A percentile compares a stretch with the other conserved stretches of the same genome.
Evolutionary conservation across 2,329 filamentous ascomycete genomes (phyloP).

Genomic region (Pleoardoris graminearum): DNA sequence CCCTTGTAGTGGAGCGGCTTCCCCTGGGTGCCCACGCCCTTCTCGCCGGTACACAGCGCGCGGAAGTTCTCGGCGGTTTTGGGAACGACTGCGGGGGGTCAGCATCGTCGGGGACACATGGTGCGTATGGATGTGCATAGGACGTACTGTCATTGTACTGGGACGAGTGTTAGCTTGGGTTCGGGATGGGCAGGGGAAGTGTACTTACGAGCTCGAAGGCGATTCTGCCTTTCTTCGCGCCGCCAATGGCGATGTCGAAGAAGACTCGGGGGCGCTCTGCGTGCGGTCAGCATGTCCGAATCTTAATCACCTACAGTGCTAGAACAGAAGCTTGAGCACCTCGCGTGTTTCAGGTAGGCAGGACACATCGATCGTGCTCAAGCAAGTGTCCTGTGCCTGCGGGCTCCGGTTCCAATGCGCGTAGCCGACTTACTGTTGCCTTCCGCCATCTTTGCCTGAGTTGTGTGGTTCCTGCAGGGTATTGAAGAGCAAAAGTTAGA

Average conservation of each 20-base stretch:
- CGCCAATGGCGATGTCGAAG: conserved; percentile 88
- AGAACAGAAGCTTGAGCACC: background rate
- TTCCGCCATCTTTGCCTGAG: conserved; percentile 2
- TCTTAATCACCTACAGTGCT: background rate
- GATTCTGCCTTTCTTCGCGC: conserved; percentile 73
- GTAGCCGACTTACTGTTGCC: background rate
- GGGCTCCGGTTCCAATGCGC: background rate
- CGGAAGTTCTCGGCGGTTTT: conserved; percentile 98
- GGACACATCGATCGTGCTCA: background rate
- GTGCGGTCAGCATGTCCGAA: conserved; percentile 10
- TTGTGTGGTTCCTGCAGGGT: background rate
- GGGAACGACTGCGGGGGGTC: conserved; percentile 65
- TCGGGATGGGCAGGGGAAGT: background rate
- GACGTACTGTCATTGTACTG: conserved; percentile 50
- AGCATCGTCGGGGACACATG: conserved; percentile 6
- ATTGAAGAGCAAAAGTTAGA: conserved; percentile 23
- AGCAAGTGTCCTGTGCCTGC: background rate
- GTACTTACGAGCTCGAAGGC: conserved; percentile 76
- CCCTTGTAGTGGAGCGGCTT: conserved; percentile 92
- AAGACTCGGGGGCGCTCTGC: conserved; percentile 76
- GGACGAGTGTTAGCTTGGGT: conserved; percentile 13
- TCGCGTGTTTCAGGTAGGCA: background rate
- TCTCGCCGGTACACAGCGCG: conserved; percentile 91
- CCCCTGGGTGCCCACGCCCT: conserved; percentile 77
- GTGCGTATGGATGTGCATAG: background rate